Conservation (phyloP, 176 grass and related monocot species). For the Aegilops longissima region DNA sequence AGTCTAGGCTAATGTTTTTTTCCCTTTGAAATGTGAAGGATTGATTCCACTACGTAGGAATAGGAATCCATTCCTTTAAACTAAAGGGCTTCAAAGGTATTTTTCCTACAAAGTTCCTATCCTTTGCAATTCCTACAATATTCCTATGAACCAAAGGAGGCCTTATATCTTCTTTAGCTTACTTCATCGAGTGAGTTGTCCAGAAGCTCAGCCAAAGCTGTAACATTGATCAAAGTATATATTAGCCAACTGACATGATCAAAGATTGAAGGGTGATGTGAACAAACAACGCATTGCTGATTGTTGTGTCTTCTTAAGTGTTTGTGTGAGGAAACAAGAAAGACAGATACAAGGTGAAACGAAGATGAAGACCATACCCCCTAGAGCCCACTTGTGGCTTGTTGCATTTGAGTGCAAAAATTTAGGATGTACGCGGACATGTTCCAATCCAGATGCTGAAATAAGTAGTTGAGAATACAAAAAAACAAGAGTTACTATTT, state of each 20-base stretch:
- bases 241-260: slow-evolving; percentile 36
- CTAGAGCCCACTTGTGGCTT: slow-evolving; percentile 98
- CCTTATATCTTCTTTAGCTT: slow-evolving; percentile 19
- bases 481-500: slow-evolving; percentile 5
- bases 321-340: slow-evolving; percentile 17
- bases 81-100: too few relatives aligned
- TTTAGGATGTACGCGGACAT: slow-evolving; percentile 88
- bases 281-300: slow-evolving; percentile 14
- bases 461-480: slow-evolving; percentile 20
- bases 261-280: slow-evolving; percentile 17
- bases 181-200: slow-evolving; percentile 98
- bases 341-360: slow-evolving; percentile 11
- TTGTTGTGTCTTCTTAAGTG: background rate
- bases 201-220: slow-evolving; percentile 96
- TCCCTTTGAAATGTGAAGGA: too few relatives aligned
- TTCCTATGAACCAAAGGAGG: too few relatives aligned
- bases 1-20: too few relatives aligned
- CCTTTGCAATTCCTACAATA: too few relatives aligned
- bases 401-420: slow-evolving; percentile 99
- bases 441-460: slow-evolving; percentile 80
- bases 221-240: slow-evolving; percentile 27
- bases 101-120: too few relatives aligned
- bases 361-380: slow-evolving; percentile 56
- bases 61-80: too few relatives aligned
- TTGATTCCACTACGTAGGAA: too few relatives aligned